Evolutionary conservation across 176 grass and related monocot species (phyloP).

Genomic region (Aechmea fasciata): DNA sequence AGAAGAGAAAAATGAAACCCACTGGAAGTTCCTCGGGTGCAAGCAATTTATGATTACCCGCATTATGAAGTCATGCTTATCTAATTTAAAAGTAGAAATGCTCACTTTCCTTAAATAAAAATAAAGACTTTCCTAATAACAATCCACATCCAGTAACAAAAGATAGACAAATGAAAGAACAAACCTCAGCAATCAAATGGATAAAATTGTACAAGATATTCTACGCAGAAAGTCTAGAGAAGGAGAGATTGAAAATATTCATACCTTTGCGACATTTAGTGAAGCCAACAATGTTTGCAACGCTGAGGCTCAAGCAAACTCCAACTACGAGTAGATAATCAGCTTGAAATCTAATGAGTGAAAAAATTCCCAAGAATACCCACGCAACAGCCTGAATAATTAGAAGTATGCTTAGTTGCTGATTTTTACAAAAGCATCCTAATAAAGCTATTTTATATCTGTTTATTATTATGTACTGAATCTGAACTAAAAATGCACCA

Average conservation of each 20-base stretch:
- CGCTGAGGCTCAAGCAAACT: constrained; percentile 88
- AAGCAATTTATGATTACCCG: too few species aligned
- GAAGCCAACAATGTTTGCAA: constrained; percentile 99
- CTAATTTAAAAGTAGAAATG: too few species aligned
- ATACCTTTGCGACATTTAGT: constrained; percentile 99
- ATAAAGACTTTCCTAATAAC: neutral
- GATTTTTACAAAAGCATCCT: neutral
- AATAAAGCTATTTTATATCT: neutral
- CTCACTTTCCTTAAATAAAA: too few species aligned
- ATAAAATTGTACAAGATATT: neutral
- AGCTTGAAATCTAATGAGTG: constrained; percentile 10
- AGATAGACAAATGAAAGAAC: neutral
- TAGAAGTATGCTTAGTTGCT: neutral
- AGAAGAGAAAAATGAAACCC: too few species aligned
- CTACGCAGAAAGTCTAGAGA: neutral
- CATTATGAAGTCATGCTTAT: too few species aligned
- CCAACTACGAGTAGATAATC: constrained; percentile 65
- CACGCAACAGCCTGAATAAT: constrained; percentile 86
- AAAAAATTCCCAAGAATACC: constrained; percentile 93
- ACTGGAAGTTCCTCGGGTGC: too few species aligned
- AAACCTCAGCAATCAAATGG: neutral
- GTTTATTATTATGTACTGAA: too few species aligned
- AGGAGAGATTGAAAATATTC: neutral
- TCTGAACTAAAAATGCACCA: too few species aligned
- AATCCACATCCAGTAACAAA: neutral